Evolutionary conservation across 2,329 filamentous ascomycete species (phyloP).

Genomic region (Colletotrichum godetiae): DNA sequence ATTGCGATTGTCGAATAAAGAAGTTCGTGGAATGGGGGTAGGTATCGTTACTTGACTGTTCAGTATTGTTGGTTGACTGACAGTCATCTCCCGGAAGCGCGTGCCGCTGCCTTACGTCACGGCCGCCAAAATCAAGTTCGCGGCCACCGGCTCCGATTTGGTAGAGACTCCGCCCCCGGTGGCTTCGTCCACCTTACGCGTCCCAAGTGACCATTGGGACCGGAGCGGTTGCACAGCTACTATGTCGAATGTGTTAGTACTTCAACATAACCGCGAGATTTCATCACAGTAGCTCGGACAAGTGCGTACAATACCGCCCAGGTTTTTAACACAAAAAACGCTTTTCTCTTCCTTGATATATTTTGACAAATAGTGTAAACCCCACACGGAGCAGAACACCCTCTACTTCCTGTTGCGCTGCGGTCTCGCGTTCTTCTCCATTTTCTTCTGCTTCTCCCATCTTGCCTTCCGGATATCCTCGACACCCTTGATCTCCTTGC

Average conservation of each 20-base stretch:
- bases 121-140: background rate
- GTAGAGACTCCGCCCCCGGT: background rate
- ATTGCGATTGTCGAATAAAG: too few relatives aligned
- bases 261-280: background rate
- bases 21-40: background rate
- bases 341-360: background rate
- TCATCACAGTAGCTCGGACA: background rate
- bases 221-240: too few relatives aligned
- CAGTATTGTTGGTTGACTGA: background rate
- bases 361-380: background rate
- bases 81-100: background rate
- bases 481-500: slow-evolving; percentile 80
- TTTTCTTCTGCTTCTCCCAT: slow-evolving; percentile 78
- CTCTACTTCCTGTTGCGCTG: slow-evolving; percentile 63
- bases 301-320: background rate
- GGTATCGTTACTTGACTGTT: background rate
- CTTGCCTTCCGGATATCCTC: slow-evolving; percentile 89
- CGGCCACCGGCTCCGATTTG: background rate
- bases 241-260: background rate
- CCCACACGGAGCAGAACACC: background rate
- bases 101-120: slow-evolving; percentile 3
- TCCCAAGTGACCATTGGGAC: background rate
- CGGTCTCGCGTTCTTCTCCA: slow-evolving; percentile 90
- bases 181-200: background rate
- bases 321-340: background rate